Evolutionary conservation across 192 early-diverging fungal genomes (phyloP).

Genomic region (Funneliformis geosporum): DNA sequence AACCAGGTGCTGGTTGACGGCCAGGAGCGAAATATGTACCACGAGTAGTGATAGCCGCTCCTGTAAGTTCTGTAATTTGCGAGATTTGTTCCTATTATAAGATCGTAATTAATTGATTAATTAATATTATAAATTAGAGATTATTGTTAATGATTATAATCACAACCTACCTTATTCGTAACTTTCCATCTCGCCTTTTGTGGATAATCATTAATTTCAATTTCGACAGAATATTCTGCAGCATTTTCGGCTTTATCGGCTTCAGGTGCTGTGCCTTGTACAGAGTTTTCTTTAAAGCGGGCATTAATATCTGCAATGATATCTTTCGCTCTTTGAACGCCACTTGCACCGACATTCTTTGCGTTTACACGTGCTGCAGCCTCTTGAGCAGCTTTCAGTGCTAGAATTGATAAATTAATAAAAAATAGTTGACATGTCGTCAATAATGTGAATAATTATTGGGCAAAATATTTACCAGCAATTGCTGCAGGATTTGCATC

Average conservation of each 20-base stretch:
- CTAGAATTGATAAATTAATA: not conserved
- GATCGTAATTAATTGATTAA: not conserved
- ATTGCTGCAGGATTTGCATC: slow-evolving; percentile 10
- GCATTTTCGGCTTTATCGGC: slow-evolving; percentile 36
- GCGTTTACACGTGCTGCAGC: slow-evolving; percentile 61
- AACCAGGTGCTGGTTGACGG: slow-evolving; percentile 66
- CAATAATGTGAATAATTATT: not conserved
- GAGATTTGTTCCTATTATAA: slow-evolving; percentile 78
- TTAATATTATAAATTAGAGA: not conserved
- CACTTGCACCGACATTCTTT: slow-evolving; percentile 48
- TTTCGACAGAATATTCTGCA: slow-evolving; percentile 72
- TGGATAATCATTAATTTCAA: slow-evolving; percentile 98
- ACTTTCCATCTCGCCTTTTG: slow-evolving; percentile 94
- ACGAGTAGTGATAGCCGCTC: slow-evolving; percentile 93
- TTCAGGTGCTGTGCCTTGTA: slow-evolving; percentile 26
- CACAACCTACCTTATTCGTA: slow-evolving; percentile 74
- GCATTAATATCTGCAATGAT: slow-evolving; percentile 60
- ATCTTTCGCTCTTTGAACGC: slow-evolving; percentile 51
- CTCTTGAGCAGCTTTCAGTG: slow-evolving; percentile 57
- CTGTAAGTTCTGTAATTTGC: slow-evolving; percentile 89
- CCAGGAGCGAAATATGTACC: slow-evolving; percentile 88
- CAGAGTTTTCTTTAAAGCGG: slow-evolving; percentile 45
- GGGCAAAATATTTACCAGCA: slow-evolving; percentile 4
- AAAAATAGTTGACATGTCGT: too few relatives aligned
- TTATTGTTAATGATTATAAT: not conserved